Evolutionary conservation across 805 yeast genomes (phyloP).

Genomic region (Candida oleophila): DNA sequence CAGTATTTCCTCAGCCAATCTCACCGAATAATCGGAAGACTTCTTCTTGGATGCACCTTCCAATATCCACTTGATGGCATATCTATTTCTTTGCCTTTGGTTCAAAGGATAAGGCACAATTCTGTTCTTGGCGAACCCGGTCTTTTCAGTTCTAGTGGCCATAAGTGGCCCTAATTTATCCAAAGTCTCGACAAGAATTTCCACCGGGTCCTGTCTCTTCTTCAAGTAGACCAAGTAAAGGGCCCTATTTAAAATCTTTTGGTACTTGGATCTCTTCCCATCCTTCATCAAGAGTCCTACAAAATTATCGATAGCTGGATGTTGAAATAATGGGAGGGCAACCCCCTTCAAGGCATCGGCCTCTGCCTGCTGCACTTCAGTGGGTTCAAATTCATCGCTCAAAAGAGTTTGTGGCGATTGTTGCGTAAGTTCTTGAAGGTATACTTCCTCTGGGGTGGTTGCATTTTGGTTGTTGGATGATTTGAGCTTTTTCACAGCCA

Average conservation of each 20-base stretch:
- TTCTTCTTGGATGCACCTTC: constrained; percentile 81
- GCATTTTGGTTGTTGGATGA: constrained; percentile 28
- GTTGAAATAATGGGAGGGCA: constrained; percentile 60
- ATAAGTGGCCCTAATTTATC: constrained; percentile 85
- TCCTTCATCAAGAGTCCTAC: constrained; percentile 88
- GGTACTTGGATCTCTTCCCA: constrained; percentile 84
- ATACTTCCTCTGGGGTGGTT: constrained; percentile 32
- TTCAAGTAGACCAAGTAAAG: constrained; percentile 75
- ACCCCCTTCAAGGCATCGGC: constrained; percentile 46
- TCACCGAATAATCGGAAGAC: constrained; percentile 77
- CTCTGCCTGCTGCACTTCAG: constrained; percentile 63
- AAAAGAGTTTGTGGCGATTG: constrained; percentile 34
- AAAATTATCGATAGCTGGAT: constrained; percentile 73
- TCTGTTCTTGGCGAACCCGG: constrained; percentile 82
- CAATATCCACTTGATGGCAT: constrained; percentile 87
- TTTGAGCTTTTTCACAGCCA: constrained; percentile 41
- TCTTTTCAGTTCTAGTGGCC: constrained; percentile 70
- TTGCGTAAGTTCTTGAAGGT: constrained; percentile 36
- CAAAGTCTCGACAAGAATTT: constrained; percentile 66
- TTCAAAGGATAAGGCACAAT: constrained; percentile 82
- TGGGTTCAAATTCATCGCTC: constrained; percentile 50
- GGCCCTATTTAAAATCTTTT: constrained; percentile 69
- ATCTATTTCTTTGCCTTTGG: constrained; percentile 78
- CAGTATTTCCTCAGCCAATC: constrained; percentile 86
- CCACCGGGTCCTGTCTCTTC: constrained; percentile 76